These are phyloP conservation scores for Lasiosphaeria hispida DNA, from an alignment of 495 filamentous ascomycete species.

Conservation along the genomic window DNA sequence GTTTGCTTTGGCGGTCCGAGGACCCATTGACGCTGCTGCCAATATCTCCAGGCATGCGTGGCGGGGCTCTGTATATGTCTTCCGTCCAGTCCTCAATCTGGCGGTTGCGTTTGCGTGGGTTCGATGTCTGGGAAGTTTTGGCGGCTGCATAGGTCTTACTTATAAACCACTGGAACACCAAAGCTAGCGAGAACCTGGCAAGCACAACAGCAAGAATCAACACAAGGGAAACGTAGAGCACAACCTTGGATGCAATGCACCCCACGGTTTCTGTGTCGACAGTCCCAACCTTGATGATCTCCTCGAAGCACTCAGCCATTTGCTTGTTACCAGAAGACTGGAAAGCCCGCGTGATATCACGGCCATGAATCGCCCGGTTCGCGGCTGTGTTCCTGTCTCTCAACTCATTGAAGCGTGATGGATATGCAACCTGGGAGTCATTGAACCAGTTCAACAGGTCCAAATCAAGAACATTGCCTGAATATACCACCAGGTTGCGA, in stretches of 20 bases:
- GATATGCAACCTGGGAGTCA: slow-evolving; percentile 73
- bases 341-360: slow-evolving; percentile 86
- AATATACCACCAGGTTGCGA: slow-evolving; percentile 89
- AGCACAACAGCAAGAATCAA: slow-evolving; percentile 90
- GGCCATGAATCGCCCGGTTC: slow-evolving; percentile 76
- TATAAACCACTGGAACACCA: slow-evolving; percentile 95
- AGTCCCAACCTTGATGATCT: slow-evolving; percentile 93
- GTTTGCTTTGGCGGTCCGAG: slow-evolving; percentile 72
- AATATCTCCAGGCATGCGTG: slow-evolving; percentile 69
- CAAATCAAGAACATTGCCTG: slow-evolving; percentile 91
- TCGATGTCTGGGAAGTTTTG: slow-evolving; percentile 67
- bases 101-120: slow-evolving; percentile 75
- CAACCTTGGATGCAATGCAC: slow-evolving; percentile 95
- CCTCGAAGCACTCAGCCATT: slow-evolving; percentile 77
- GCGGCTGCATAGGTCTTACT: slow-evolving; percentile 74
- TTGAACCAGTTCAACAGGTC: slow-evolving; percentile 91
- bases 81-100: slow-evolving; percentile 99
- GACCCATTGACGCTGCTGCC: slow-evolving; percentile 53
- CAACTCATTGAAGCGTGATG: slow-evolving; percentile 74
- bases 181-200: slow-evolving; percentile 83
- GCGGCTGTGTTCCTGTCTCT: slow-evolving; percentile 46
- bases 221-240: slow-evolving; percentile 89
- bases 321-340: slow-evolving; percentile 73
- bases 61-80: slow-evolving; percentile 90
- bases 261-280: slow-evolving; percentile 96